Evolutionary conservation across 768 basidiomycete species (phyloP).

Genomic region (Tricholomella constricta): DNA sequence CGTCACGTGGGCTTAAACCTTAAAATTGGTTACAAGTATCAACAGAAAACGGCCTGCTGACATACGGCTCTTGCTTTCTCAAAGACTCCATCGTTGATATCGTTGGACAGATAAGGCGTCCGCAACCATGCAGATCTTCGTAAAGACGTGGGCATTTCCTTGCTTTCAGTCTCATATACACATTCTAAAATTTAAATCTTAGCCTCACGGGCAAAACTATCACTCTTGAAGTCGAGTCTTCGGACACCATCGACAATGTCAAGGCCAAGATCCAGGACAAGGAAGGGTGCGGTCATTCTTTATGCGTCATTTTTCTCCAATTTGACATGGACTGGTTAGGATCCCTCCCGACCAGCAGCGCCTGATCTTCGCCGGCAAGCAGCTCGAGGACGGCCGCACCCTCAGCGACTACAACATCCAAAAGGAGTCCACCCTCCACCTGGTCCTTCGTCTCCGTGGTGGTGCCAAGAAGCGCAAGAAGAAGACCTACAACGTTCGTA

Average conservation of each 20-base stretch:
- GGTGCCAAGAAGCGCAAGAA: conserved; percentile 99
- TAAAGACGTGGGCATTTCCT: conserved; percentile 75
- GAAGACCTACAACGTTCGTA: conserved; percentile 97
- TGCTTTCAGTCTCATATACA: background rate
- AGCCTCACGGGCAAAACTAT: conserved; percentile 99
- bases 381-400: conserved; percentile 98
- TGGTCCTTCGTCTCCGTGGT: conserved; percentile 97
- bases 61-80: conserved; percentile 71
- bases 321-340: conserved; percentile 34
- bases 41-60: conserved; percentile 18
- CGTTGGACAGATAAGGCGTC: conserved; percentile 91
- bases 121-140: conserved; percentile 94
- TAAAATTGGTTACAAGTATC: conserved; percentile 16
- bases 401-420: conserved; percentile 97
- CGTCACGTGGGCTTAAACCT: conserved; percentile 13
- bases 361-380: conserved; percentile 98
- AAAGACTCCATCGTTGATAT: conserved; percentile 89
- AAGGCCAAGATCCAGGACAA: conserved; percentile 98
- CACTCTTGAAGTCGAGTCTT: conserved; percentile 97
- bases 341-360: conserved; percentile 96
- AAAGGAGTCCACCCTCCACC: conserved; percentile 98
- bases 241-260: conserved; percentile 97
- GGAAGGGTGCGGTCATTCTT: conserved; percentile 71
- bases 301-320: background rate
- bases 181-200: conserved; percentile 4